phyloP scores from a whole-genome alignment of 345 rosid genomes.

The Euphorbia peplus region DNA sequence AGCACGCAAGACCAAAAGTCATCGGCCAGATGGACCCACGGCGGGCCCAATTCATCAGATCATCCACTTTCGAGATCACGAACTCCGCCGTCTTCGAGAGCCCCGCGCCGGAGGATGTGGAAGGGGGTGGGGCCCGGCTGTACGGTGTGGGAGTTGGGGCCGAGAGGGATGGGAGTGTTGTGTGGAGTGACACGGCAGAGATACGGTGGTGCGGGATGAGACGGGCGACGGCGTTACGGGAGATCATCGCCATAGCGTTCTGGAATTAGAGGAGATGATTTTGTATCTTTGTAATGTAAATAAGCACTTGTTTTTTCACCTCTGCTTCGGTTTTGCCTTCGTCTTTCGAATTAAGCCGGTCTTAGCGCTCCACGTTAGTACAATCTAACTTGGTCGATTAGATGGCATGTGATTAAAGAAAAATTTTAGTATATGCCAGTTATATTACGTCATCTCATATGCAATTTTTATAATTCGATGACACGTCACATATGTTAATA shows the following conservation, averaged over 20 bases:
- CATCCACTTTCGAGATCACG: slow-evolving; percentile 93
- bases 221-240: slow-evolving; percentile 65
- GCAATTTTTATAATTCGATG: no score
- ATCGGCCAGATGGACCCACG: slow-evolving; percentile 99
- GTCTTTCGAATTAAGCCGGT: no score
- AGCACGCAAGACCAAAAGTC: slow-evolving; percentile 98
- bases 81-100: slow-evolving; percentile 81
- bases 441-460: no score
- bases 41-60: slow-evolving; percentile 90
- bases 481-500: no score
- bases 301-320: no score
- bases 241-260: slow-evolving; percentile 57
- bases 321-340: no score
- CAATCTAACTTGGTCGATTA: no score
- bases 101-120: slow-evolving; percentile 53
- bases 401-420: no score
- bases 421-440: no score
- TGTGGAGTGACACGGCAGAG: slow-evolving; percentile 45
- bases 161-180: slow-evolving; percentile 47
- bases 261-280: not conserved
- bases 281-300: no score
- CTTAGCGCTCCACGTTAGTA: no score
- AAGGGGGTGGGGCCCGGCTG: slow-evolving; percentile 55
- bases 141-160: slow-evolving; percentile 56
- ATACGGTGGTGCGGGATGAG: slow-evolving; percentile 42